phyloP scores from a whole-genome alignment of 208 protist genomes.

The Leishmania mexicana region DNA sequence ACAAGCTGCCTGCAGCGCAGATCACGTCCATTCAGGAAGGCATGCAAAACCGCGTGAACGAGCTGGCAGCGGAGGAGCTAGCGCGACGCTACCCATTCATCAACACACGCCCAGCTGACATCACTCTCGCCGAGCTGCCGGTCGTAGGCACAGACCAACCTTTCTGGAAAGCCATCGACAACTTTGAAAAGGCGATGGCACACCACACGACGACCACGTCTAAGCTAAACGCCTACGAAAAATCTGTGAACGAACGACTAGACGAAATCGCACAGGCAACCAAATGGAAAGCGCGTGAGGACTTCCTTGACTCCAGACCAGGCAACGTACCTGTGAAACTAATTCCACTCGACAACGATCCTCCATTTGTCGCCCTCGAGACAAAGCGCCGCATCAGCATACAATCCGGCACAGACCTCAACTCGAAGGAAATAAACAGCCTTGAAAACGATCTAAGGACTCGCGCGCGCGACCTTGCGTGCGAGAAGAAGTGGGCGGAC shows the following conservation, averaged over 20 bases:
- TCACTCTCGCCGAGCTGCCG: slow-evolving; percentile 34
- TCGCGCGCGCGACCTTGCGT: slow-evolving; percentile 47
- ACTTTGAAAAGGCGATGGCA: slow-evolving; percentile 16
- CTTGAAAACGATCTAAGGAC: slow-evolving; percentile 54
- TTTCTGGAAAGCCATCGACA: slow-evolving; percentile 27
- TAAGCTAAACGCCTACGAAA: slow-evolving; percentile 13
- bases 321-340: slow-evolving; percentile 24
- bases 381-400: slow-evolving; percentile 9
- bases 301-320: slow-evolving; percentile 38
- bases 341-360: slow-evolving; percentile 42
- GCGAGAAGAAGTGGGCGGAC: slow-evolving; percentile 35
- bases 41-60: slow-evolving; percentile 54
- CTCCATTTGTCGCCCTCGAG: slow-evolving; percentile 14
- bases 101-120: slow-evolving; percentile 27
- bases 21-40: slow-evolving; percentile 24
- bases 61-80: slow-evolving; percentile 46
- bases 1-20: neutral
- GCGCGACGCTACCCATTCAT: slow-evolving; percentile 33
- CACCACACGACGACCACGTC: neutral
- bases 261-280: slow-evolving; percentile 32
- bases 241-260: slow-evolving; percentile 34
- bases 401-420: neutral
- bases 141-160: slow-evolving; percentile 29
- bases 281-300: slow-evolving; percentile 29
- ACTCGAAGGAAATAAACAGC: neutral